These are phyloP conservation scores for Symbiodinium pilosum DNA, from an alignment of 73 alveolate genomes.

Conservation along the genomic window DNA sequence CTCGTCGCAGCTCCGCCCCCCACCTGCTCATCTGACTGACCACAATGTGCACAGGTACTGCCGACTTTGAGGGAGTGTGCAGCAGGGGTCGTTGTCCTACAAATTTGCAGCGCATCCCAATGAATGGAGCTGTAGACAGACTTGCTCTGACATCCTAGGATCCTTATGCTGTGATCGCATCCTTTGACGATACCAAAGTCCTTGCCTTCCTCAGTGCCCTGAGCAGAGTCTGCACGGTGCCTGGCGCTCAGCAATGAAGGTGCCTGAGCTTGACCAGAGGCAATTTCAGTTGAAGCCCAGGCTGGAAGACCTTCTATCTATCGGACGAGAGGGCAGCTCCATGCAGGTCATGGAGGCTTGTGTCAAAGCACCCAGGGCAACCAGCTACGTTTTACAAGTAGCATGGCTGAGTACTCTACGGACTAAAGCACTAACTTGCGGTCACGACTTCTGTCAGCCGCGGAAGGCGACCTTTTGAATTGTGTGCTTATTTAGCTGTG, in stretches of 20 bases:
- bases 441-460: no score
- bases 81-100: neutral
- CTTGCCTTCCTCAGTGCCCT: slow-evolving; percentile 39
- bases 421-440: no score
- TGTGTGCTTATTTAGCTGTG: no score
- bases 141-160: slow-evolving; percentile 15
- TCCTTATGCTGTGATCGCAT: slow-evolving; percentile 31
- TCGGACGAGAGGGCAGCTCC: slow-evolving; percentile 81
- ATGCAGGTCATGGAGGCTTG: slow-evolving; percentile 56
- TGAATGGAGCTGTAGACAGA: no score
- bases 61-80: slow-evolving; percentile 33
- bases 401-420: neutral
- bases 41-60: slow-evolving; percentile 18
- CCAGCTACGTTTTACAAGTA: neutral
- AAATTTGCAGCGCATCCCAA: neutral
- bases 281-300: neutral
- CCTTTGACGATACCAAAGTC: slow-evolving; percentile 18
- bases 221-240: slow-evolving; percentile 48
- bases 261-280: neutral
- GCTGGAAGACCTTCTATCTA: slow-evolving; percentile 50
- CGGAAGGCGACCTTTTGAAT: no score
- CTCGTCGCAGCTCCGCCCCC: neutral
- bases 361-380: neutral
- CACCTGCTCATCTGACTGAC: neutral
- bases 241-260: neutral